These are phyloP conservation scores for Bruguiera parviflora DNA, from an alignment of 345 rosid species.

Conservation along the genomic window DNA sequence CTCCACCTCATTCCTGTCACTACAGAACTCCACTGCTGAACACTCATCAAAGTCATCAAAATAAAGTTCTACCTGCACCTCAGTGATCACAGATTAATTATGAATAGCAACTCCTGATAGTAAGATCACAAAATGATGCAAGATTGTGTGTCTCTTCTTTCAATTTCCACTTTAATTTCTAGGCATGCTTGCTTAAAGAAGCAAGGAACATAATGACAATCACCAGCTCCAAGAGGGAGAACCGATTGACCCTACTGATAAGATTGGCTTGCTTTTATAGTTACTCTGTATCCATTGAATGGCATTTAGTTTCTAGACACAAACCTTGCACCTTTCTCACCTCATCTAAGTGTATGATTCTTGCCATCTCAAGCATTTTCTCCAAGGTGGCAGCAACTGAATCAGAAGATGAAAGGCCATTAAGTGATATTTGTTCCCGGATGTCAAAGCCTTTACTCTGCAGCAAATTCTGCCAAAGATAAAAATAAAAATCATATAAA, in stretches of 20 bases:
- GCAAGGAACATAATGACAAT: neutral
- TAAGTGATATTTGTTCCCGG: slow-evolving; percentile 40
- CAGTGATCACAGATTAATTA: neutral
- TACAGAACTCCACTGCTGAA: slow-evolving; percentile 40
- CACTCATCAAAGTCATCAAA: slow-evolving; percentile 48
- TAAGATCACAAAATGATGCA: neutral
- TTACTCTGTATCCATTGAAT: slow-evolving; percentile 1
- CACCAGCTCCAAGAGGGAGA: too few relatives aligned
- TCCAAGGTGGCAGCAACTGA: slow-evolving; percentile 35
- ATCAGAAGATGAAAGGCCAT: slow-evolving; percentile 32
- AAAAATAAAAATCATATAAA: slow-evolving; percentile 5
- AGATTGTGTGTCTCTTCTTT: neutral
- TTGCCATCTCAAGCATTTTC: slow-evolving; percentile 51
- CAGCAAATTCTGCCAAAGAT: slow-evolving; percentile 50
- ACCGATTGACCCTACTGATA: neutral
- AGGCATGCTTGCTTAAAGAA: neutral
- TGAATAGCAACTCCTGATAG: neutral
- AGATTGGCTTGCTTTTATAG: slow-evolving; percentile 6
- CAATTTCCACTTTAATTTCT: too few relatives aligned
- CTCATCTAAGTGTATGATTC: slow-evolving; percentile 71
- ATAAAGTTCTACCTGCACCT: slow-evolving; percentile 78
- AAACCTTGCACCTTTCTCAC: slow-evolving; percentile 28
- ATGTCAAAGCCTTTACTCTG: slow-evolving; percentile 45
- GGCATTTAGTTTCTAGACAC: neutral
- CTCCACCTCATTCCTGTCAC: slow-evolving; percentile 72